Percentiles rank a stretch among this genome's conserved stretches.
These are phyloP conservation scores for Calophaca sinica DNA, from an alignment of 306 rosid species.

Conservation along the genomic window DNA sequence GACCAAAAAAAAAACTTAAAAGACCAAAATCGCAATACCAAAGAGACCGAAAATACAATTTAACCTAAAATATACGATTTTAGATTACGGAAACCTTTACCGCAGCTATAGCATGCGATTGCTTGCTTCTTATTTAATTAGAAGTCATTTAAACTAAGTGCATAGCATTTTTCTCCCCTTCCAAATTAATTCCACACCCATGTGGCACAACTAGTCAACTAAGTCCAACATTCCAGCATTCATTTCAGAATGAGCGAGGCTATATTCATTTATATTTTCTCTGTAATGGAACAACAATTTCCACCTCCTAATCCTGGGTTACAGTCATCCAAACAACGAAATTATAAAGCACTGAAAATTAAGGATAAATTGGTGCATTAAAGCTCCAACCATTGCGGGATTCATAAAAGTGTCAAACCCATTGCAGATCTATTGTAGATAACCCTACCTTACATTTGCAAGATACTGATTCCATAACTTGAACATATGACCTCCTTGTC, in stretches of 20 bases:
- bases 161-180: too few relatives aligned
- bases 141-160: too few relatives aligned
- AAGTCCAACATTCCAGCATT: constrained; percentile 7
- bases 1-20: too few relatives aligned
- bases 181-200: constrained; percentile 5
- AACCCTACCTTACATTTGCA: background rate
- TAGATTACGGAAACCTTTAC: too few relatives aligned
- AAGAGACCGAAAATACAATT: too few relatives aligned
- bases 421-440: background rate
- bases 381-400: background rate
- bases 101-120: too few relatives aligned
- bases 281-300: background rate
- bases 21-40: too few relatives aligned
- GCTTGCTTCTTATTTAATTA: too few relatives aligned
- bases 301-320: constrained; percentile 33
- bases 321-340: constrained; percentile 28
- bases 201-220: background rate
- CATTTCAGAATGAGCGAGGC: background rate
- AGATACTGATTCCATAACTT: background rate
- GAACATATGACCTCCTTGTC: background rate
- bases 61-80: too few relatives aligned
- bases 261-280: background rate
- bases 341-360: background rate
- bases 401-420: too few relatives aligned
- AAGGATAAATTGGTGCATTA: background rate